Evolutionary conservation across 495 filamentous ascomycete genomes (phyloP).

Genomic region (Hypoxylon fragiforme): DNA sequence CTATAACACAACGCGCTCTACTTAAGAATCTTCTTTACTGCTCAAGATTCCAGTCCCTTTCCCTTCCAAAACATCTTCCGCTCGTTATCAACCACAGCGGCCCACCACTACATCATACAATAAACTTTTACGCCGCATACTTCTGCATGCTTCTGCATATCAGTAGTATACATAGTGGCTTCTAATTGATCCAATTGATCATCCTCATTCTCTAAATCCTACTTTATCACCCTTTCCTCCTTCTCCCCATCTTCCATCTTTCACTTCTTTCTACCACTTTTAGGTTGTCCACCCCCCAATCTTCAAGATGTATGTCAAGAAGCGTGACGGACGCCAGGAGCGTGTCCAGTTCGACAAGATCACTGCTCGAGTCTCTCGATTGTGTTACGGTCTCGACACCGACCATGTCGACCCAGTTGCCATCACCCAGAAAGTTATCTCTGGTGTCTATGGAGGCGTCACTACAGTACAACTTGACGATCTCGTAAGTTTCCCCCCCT

Average conservation of each 20-base stretch:
- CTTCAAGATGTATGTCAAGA: slow-evolving; percentile 60
- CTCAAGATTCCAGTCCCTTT: slow-evolving; percentile 10
- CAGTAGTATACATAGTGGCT: slow-evolving; percentile 18
- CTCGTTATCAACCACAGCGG: slow-evolving; percentile 31
- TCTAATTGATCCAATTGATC: slow-evolving; percentile 7
- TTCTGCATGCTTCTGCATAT: slow-evolving; percentile 23
- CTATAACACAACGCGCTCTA: slow-evolving; percentile 27
- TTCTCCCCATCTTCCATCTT: slow-evolving; percentile 1
- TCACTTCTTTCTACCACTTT: slow-evolving; percentile 8
- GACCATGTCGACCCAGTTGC: slow-evolving; percentile 98
- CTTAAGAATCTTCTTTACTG: slow-evolving; percentile 29
- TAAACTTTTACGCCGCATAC: slow-evolving; percentile 18
- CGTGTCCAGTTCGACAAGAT: slow-evolving; percentile 99
- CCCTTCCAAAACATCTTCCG: slow-evolving; percentile 23
- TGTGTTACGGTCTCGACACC: slow-evolving; percentile 95
- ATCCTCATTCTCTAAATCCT: slow-evolving; percentile 2
- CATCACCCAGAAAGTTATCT: slow-evolving; percentile 98
- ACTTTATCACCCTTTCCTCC: slow-evolving; percentile 1
- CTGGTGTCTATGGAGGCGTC: slow-evolving; percentile 97
- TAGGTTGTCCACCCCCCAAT: slow-evolving; percentile 8
- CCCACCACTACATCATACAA: slow-evolving; percentile 12
- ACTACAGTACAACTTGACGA: slow-evolving; percentile 95
- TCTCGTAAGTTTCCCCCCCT: slow-evolving; percentile 64
- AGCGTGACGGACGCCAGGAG: slow-evolving; percentile 93
- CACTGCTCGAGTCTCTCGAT: slow-evolving; percentile 93